Evolutionary conservation across 768 basidiomycete genomes (phyloP).

Genomic region (Tulasnella sp.): DNA sequence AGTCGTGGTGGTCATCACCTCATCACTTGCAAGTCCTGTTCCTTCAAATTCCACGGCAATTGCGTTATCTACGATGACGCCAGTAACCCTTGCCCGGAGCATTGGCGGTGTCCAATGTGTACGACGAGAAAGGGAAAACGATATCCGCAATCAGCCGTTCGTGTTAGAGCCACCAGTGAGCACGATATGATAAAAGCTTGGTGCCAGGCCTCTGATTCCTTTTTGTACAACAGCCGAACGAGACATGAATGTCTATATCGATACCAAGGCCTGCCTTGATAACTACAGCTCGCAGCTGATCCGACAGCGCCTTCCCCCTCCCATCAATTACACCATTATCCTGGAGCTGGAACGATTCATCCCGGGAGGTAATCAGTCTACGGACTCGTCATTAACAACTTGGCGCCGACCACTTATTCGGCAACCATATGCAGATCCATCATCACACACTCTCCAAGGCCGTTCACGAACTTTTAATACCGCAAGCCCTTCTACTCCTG

Average conservation of each 20-base stretch:
- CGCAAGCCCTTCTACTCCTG: neutral
- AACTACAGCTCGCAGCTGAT: conserved; percentile 68
- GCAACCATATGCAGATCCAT: neutral
- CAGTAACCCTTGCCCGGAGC: neutral
- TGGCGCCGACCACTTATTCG: neutral
- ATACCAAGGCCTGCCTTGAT: conserved; percentile 70
- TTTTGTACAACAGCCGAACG: conserved; percentile 43
- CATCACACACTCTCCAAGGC: neutral
- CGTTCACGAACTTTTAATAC: neutral
- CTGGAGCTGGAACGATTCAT: conserved; percentile 9
- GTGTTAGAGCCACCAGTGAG: conserved; percentile 44
- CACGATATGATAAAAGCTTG: too few relatives aligned
- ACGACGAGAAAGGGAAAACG: conserved; percentile 66
- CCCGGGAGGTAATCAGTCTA: neutral
- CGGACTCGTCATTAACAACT: neutral
- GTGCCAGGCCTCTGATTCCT: conserved; percentile 31
- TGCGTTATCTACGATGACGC: conserved; percentile 51
- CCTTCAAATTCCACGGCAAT: conserved; percentile 62
- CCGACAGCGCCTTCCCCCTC: conserved; percentile 61
- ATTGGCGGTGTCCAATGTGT: conserved; percentile 61
- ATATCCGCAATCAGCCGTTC: conserved; percentile 72
- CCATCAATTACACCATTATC: conserved; percentile 39
- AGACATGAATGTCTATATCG: conserved; percentile 60
- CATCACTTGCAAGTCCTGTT: conserved; percentile 65
- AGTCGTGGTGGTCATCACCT: conserved; percentile 46